Conservation (phyloP, 352 stramenopile species). For the Pythium utonaiense region DNA sequence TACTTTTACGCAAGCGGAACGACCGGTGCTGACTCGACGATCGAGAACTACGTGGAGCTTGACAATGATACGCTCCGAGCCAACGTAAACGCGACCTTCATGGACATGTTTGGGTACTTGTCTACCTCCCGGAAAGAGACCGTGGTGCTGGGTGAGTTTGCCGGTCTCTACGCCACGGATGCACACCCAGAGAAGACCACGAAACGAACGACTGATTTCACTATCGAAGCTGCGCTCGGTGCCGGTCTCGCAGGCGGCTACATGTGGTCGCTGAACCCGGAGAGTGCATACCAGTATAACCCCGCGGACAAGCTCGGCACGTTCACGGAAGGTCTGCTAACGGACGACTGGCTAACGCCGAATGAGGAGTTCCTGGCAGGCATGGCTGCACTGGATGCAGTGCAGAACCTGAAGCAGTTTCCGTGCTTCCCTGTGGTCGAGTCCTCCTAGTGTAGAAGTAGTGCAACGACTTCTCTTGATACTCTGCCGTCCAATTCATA, state of each 20-base stretch:
- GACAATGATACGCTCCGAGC: slow-evolving; percentile 43
- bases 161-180: slow-evolving; percentile 65
- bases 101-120: slow-evolving; percentile 75
- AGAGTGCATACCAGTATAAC: slow-evolving; percentile 78
- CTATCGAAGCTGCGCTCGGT: slow-evolving; percentile 49
- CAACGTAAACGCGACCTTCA: slow-evolving; percentile 53
- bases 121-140: slow-evolving; percentile 31
- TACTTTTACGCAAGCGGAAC: slow-evolving; percentile 65
- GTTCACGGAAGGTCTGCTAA: slow-evolving; percentile 64
- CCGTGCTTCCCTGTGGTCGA: slow-evolving; percentile 50
- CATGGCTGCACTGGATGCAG: slow-evolving; percentile 55
- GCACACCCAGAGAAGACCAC: slow-evolving; percentile 62
- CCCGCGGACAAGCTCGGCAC: slow-evolving; percentile 43
- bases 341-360: slow-evolving; percentile 66
- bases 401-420: slow-evolving; percentile 55
- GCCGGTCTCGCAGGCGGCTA: slow-evolving; percentile 63
- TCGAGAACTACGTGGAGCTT: slow-evolving; percentile 52
- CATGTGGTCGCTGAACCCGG: slow-evolving; percentile 83
- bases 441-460: no score
- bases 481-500: no score
- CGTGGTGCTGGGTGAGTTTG: slow-evolving; percentile 69
- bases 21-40: slow-evolving; percentile 20
- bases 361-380: slow-evolving; percentile 62
- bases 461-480: no score
- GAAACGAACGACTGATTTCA: slow-evolving; percentile 68